These are phyloP conservation scores for Macrotyloma uniflorum DNA, from an alignment of 306 rosid species.

Conservation along the genomic window DNA sequence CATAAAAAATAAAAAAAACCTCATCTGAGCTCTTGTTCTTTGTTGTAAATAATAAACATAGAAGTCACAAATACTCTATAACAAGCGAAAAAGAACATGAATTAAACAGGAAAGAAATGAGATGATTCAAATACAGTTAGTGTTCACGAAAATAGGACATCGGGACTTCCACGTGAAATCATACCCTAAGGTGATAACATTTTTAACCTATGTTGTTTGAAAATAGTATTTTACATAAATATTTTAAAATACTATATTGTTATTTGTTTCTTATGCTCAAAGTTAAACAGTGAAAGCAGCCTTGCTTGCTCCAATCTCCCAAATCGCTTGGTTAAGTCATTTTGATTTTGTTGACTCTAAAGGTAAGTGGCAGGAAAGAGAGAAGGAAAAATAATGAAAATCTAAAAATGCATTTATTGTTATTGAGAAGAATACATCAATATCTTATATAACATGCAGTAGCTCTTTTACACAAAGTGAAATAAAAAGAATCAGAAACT, in stretches of 20 bases:
- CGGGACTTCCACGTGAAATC: neutral
- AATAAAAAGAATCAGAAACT: no score
- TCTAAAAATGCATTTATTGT: no score
- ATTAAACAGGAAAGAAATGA: neutral
- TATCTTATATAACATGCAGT: no score
- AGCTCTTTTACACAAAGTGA: no score
- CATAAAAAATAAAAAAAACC: no score
- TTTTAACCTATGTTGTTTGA: neutral
- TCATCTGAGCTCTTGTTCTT: no score
- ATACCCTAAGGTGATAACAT: neutral
- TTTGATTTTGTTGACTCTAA: no score
- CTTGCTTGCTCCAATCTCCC: neutral
- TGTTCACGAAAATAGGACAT: neutral
- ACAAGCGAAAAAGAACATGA: neutral
- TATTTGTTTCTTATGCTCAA: neutral
- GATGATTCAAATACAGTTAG: neutral
- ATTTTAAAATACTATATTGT: neutral
- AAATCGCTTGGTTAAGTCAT: neutral
- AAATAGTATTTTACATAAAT: neutral
- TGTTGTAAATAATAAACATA: neutral
- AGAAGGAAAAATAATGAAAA: no score
- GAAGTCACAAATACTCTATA: neutral
- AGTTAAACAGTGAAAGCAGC: neutral
- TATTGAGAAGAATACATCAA: no score
- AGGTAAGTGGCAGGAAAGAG: no score